Evolutionary conservation across 805 yeast species (phyloP), one percentile per base, ranked within the genome.

Genomic region (Saturnispora hagleri): DNA sequence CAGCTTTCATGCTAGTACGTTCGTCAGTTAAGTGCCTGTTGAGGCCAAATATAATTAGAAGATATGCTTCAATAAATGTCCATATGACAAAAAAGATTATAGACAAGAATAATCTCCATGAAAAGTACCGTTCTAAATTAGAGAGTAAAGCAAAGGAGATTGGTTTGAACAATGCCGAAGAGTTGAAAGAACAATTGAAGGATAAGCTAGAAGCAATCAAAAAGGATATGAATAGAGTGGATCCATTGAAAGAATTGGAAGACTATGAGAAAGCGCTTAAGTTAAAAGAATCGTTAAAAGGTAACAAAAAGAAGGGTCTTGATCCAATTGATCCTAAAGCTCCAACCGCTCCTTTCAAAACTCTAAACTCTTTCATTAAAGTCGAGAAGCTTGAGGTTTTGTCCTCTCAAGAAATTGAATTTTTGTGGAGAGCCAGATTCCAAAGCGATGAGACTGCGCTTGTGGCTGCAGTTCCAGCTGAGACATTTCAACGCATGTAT

Each of bases 381-480:
- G 72, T 80, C 7, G 85, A 77, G 1, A 90, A 89, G 64, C 58
- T 88, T 46, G 54, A 68, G 47, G 74, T 71, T 4, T 75, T 90
- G 49, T 75, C 79, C 0, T 59, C 65, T 3, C 73, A 76, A 55
- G 95, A 88, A 60, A 71, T 91, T 48, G 95, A 86, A 60, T 75
- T 77, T 59, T 69, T 93, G 18, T 93, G 99, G 99, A 81, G 87
- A 64, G 89, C 96, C 0, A 77, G 96, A 57, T 90, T 90, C 69
- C 77, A 78, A 43, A 65, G 68, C 53, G 78, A 77, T 53, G 82
- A 80, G 6, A 69, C 80, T 45, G 67, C 82, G 8, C 62, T 93
- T 55, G 76, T 81, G 58, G 95, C 97, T 0, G 73, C 79, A 1
- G 69, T 89, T 38, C 76, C 79, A 8, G 66, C 68, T 2, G 70